Evolutionary conservation across 2,329 filamentous ascomycete genomes (phyloP).

Genomic region (Penicillium sp.): DNA sequence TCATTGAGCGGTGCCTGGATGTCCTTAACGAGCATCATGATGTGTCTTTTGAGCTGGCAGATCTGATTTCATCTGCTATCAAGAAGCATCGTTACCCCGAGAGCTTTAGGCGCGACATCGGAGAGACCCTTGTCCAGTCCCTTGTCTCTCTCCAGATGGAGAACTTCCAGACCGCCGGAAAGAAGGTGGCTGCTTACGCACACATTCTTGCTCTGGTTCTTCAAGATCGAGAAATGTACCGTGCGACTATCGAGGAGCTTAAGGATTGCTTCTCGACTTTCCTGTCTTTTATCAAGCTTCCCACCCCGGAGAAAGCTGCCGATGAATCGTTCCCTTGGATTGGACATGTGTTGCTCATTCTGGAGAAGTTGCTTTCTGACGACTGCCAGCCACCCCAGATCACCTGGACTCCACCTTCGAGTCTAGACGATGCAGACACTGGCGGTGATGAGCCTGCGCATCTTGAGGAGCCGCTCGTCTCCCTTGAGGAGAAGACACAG

Average conservation of each 20-base stretch:
- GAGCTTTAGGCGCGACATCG: slow-evolving; percentile 65
- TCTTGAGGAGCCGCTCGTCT: slow-evolving; percentile 58
- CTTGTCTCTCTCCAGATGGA: slow-evolving; percentile 63
- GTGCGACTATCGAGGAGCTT: slow-evolving; percentile 66
- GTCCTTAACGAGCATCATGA: slow-evolving; percentile 82
- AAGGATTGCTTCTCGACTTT: slow-evolving; percentile 72
- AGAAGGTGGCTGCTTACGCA: slow-evolving; percentile 82
- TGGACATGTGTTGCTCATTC: slow-evolving; percentile 78
- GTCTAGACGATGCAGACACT: slow-evolving; percentile 42
- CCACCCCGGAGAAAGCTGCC: slow-evolving; percentile 54
- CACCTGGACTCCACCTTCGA: slow-evolving; percentile 59
- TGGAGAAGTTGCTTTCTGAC: slow-evolving; percentile 84
- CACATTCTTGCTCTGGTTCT: slow-evolving; percentile 85
- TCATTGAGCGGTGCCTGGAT: slow-evolving; percentile 87
- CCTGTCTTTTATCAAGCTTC: slow-evolving; percentile 69
- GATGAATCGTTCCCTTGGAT: slow-evolving; percentile 91
- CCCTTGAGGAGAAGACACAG: slow-evolving; percentile 59
- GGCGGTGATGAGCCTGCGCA: slow-evolving; percentile 54
- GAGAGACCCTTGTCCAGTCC: slow-evolving; percentile 75
- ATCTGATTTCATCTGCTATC: slow-evolving; percentile 72
- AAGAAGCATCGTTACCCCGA: slow-evolving; percentile 56
- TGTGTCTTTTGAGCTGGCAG: slow-evolving; percentile 83
- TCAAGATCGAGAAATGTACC: slow-evolving; percentile 76
- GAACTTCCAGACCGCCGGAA: slow-evolving; percentile 51
- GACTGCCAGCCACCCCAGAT: slow-evolving; percentile 75